Evolutionary conservation across 2,329 filamentous ascomycete genomes (phyloP), one percentile per base, ranked within the genome.

Genomic region (Cordyceps farinosa): DNA sequence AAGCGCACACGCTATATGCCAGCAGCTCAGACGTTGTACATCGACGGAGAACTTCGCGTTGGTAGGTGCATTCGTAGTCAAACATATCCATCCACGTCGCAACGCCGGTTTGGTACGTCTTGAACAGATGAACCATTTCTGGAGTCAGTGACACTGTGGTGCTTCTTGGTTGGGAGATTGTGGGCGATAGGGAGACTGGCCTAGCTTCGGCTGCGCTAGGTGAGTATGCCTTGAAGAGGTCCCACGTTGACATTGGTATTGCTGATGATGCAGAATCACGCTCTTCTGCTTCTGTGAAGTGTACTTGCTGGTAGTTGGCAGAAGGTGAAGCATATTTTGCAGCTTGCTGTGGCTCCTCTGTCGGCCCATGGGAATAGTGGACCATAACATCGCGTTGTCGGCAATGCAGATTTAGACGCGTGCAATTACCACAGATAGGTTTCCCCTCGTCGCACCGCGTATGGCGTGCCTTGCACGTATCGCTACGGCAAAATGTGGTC

Each of bases 1-100:
- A 59, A 3, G 64, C 64, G 44, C 64, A 65, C 17, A 65, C 61
- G 30, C 45, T 48, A 13, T 57, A 34, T 6, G 47, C 29, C 1
- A 65, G 53, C 15, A 65, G 55, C 17, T 48, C 27, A 11, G 64
- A 65, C 8, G 48, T 48, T n/a, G 51, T 48, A 17, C 53, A 56
- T 17, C 48, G 54, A 2, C 60, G 53, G 2, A 61, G 29, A 13
- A 65, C 47, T 9, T 65, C 53, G 9, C 40, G 60, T 22, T 63
- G 60, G 42, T 63, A 65, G 47, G 32, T 51, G 34, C 48, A 53
- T 2, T 34, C 32, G 36, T 61, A 32, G 34, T 65, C 64, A 36
- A 62, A 58, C 32, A 65, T 53, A 29, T 65, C 64, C 54, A 65
- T 58, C 64, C 64, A 65, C 2, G 54, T 55, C 8, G 60, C 60